Percentiles rank a stretch among this genome's conserved stretches.
These are phyloP conservation scores for Podaxis rugospora DNA, from an alignment of 768 basidiomycete species.

Conservation along the genomic window DNA sequence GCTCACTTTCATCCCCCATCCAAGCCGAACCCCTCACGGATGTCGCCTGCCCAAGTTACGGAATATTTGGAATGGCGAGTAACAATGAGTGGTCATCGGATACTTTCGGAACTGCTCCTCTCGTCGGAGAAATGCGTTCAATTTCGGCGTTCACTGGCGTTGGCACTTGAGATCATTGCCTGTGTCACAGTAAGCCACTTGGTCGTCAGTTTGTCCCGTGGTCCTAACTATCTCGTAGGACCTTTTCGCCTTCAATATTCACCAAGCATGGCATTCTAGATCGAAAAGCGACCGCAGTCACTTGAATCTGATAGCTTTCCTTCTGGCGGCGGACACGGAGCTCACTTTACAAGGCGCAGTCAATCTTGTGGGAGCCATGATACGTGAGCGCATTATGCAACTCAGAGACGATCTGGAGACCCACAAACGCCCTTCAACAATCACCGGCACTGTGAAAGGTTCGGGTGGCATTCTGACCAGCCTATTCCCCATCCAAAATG, in stretches of 20 bases:
- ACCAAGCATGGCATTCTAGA: slow-evolving; percentile 8
- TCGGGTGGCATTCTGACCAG: background rate
- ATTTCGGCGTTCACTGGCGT: background rate
- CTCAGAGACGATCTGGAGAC: background rate
- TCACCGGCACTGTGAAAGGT: background rate
- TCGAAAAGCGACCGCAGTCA: background rate
- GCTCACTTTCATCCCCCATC: background rate
- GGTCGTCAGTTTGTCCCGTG: background rate
- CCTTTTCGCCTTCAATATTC: slow-evolving; percentile 9
- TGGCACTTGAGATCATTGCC: background rate
- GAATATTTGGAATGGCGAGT: slow-evolving; percentile 7
- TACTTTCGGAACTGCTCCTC: background rate
- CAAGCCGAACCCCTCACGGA: background rate
- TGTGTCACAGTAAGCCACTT: background rate
- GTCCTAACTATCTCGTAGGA: background rate
- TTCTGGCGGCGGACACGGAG: background rate
- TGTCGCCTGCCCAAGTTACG: background rate
- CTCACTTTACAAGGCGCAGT: slow-evolving; percentile 4
- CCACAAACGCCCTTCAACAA: background rate
- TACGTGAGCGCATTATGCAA: background rate
- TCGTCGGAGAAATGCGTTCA: background rate
- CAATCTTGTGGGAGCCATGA: background rate
- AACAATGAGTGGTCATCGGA: background rate
- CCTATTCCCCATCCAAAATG: background rate
- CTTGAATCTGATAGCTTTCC: slow-evolving; percentile 1